phyloP scores from a whole-genome alignment of 331 rosid species.

The Rosa hybrid region DNA sequence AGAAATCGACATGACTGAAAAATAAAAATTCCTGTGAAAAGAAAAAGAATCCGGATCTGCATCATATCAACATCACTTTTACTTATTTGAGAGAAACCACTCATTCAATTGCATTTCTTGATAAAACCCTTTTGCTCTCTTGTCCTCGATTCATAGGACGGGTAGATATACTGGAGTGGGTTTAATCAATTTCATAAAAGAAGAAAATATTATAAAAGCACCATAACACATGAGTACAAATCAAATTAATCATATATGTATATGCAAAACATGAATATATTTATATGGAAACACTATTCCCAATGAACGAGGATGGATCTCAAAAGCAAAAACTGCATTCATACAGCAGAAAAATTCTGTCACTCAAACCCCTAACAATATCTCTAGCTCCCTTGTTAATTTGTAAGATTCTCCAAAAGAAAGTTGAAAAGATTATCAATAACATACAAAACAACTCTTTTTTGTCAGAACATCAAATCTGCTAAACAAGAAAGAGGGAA shows the following conservation, averaged over 20 bases:
- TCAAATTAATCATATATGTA: not conserved
- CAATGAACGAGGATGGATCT: conserved; percentile 23
- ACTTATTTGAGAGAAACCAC: not conserved
- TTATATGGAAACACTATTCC: conserved; percentile 3
- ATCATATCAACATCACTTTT: not conserved
- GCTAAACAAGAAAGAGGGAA: not conserved
- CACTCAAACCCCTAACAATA: conserved; percentile 3
- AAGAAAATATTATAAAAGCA: not conserved
- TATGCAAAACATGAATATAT: not conserved
- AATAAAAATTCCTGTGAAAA: not conserved
- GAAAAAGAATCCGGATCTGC: not conserved
- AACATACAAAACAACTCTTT: conserved; percentile 1
- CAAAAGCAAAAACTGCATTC: conserved; percentile 18
- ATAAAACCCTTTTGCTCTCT: not conserved
- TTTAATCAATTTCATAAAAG: not conserved
- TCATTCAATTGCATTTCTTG: not conserved
- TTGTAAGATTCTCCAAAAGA: conserved; percentile 10
- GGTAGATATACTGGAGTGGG: not conserved
- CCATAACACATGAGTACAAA: not conserved
- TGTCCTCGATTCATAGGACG: not conserved
- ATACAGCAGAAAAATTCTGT: conserved; percentile 3
- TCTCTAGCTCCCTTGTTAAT: not conserved
- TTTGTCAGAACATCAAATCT: conserved; percentile 10
- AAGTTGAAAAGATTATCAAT: not conserved
- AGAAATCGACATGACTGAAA: not conserved